phyloP scores from a whole-genome alignment of 345 rosid species.

The Pelargonium nanum region DNA sequence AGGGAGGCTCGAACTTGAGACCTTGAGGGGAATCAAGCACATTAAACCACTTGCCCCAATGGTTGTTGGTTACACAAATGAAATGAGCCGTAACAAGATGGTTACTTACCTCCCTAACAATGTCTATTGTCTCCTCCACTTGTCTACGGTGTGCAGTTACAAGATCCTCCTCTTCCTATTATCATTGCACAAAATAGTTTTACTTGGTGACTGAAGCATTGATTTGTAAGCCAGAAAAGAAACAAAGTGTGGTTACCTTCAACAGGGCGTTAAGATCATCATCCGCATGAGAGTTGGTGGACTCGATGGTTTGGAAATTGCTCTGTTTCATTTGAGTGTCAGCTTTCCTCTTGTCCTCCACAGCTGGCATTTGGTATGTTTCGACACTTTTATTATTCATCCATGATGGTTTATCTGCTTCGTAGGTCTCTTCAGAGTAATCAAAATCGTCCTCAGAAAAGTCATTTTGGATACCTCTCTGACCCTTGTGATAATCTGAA shows the following conservation, averaged over 20 bases:
- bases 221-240: neutral
- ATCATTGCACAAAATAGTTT: conserved; percentile 7
- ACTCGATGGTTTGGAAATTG: conserved; percentile 13
- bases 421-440: conserved; percentile 17
- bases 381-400: conserved; percentile 13
- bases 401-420: conserved; percentile 18
- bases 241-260: conserved; percentile 21
- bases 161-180: conserved; percentile 54
- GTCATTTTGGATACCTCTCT: conserved; percentile 16
- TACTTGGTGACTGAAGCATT: neutral
- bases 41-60: too few relatives aligned
- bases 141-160: conserved; percentile 43
- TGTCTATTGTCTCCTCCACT: conserved; percentile 45
- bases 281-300: conserved; percentile 21
- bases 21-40: too few relatives aligned
- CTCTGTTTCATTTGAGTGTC: conserved; percentile 15
- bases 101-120: conserved; percentile 37
- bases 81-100: neutral
- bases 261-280: conserved; percentile 40
- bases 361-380: conserved; percentile 16
- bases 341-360: conserved; percentile 16
- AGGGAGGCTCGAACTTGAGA: too few relatives aligned
- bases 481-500: conserved; percentile 16
- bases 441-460: conserved; percentile 18
- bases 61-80: too few relatives aligned